Conservation (phyloP, 2,329 filamentous ascomycete species). For the Cytospora mali region DNA sequence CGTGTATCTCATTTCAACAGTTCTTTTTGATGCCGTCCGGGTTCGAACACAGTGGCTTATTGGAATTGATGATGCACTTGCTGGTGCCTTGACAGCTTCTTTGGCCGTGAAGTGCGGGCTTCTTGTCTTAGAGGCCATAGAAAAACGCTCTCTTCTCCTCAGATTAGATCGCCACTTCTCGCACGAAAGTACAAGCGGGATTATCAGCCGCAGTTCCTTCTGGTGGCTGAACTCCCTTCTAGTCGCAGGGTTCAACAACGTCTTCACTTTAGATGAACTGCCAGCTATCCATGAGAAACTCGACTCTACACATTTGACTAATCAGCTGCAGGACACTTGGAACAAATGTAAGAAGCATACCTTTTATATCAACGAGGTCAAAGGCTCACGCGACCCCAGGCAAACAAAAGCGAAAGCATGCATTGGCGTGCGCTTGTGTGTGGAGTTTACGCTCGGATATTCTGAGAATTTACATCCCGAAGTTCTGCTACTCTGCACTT, state of each 20-base stretch:
- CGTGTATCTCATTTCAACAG: conserved; percentile 47
- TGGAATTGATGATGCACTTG: conserved; percentile 36
- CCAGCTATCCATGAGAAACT: conserved; percentile 29
- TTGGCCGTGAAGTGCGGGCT: conserved; percentile 47
- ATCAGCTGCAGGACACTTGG: conserved; percentile 36
- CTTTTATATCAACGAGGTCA: background rate
- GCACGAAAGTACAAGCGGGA: conserved; percentile 53
- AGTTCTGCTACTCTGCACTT: conserved; percentile 10
- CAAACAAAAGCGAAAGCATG: conserved; percentile 4
- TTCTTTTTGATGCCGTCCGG: conserved; percentile 49
- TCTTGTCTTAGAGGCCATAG: conserved; percentile 46
- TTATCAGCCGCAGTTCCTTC: conserved; percentile 53
- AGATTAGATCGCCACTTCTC: conserved; percentile 44
- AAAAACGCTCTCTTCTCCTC: conserved; percentile 47
- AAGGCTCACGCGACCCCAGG: background rate
- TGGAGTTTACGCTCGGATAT: conserved; percentile 11
- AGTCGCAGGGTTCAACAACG: background rate
- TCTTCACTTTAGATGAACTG: background rate
- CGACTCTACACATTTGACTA: conserved; percentile 43
- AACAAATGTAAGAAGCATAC: conserved; percentile 34
- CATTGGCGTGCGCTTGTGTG: conserved; percentile 9
- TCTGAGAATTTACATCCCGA: conserved; percentile 4
- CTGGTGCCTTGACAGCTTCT: conserved; percentile 44
- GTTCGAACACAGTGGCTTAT: conserved; percentile 48
- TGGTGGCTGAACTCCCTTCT: conserved; percentile 58